Evolutionary conservation across 2,329 filamentous ascomycete species (phyloP).

Genomic region (Fusarium concolor): DNA sequence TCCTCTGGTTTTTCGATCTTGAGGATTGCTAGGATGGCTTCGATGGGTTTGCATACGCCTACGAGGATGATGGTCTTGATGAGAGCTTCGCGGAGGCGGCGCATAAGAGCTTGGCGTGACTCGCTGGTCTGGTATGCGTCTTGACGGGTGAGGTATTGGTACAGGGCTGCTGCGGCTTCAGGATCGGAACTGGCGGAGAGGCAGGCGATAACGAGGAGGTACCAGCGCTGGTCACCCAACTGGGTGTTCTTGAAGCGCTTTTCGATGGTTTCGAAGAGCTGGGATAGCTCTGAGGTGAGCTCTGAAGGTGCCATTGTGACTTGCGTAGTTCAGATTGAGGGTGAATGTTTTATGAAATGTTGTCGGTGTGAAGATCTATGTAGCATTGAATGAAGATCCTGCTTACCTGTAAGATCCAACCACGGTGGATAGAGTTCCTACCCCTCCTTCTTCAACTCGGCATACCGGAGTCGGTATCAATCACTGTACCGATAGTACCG

Average conservation of each 20-base stretch:
- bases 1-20: conserved; percentile 65
- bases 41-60: conserved; percentile 72
- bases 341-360: neutral
- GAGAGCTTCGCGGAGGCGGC: conserved; percentile 66
- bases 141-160: conserved; percentile 47
- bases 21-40: conserved; percentile 68
- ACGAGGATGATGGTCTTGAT: conserved; percentile 69
- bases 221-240: conserved; percentile 34
- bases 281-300: conserved; percentile 16
- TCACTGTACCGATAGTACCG: neutral
- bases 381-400: too few relatives aligned
- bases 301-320: conserved; percentile 16
- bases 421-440: neutral
- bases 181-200: conserved; percentile 37
- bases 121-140: conserved; percentile 57
- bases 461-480: neutral
- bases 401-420: neutral
- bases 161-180: conserved; percentile 30
- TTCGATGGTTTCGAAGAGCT: conserved; percentile 34
- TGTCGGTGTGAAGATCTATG: neutral
- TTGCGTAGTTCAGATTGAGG: neutral
- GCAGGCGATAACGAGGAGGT: conserved; percentile 35
- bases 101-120: conserved; percentile 60
- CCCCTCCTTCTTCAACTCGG: neutral
- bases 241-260: conserved; percentile 27